Evolutionary conservation across 2,329 filamentous ascomycete species (phyloP), one percentile per base, ranked within the genome.

Genomic region (Colletotrichum sp.): DNA sequence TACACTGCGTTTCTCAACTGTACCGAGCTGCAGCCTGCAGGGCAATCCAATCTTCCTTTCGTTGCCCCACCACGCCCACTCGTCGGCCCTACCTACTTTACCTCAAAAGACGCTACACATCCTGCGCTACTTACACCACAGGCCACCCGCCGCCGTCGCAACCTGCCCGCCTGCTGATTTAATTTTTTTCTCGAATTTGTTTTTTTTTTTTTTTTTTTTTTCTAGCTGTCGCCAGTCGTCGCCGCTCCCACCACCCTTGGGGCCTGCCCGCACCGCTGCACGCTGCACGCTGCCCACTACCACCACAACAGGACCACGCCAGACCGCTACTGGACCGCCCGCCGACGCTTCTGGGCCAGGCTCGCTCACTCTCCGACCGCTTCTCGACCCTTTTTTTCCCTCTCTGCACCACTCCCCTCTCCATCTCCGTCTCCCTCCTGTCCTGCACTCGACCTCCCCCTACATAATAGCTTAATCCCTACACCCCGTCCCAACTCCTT

Each of bases 391-490:
- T 52, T 52, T 52, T 48, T 48, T 52, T 13, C 44, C n/a, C 44
- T 22, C 44, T 13, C 44, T 52, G 44, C n/a, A 52, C 18, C 18
- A 48, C n/a, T 22, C 44, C 44, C 44, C 44, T 72, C 18, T 36
- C 52, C 18, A 64, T 32, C 18, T 32, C 36, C 16, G 24, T 28
- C 44, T 18, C 24, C 26, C 59, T 36, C 32, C n/a, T 65, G 39
- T 60, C 67, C 34, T 59, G n/a, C 28, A 26, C 18, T 71, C 59
- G 44, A 52, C 8, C 44, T 71, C 16, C 60, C 62, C 69, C 74
- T 76, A 76, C 74, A 76, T 76, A 76, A 74, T 69, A 69, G 64
- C 24, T 68, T 76, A 74, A 76, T 76, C 48, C 70, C 74, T 74
- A 74, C 74, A 48, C 59, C 75, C 71, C 74, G 44, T 72, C 67